Base-by-base conservation (phyloP, 192 early-diverging fungal genomes). In the Mortierella antarctica region DNA sequence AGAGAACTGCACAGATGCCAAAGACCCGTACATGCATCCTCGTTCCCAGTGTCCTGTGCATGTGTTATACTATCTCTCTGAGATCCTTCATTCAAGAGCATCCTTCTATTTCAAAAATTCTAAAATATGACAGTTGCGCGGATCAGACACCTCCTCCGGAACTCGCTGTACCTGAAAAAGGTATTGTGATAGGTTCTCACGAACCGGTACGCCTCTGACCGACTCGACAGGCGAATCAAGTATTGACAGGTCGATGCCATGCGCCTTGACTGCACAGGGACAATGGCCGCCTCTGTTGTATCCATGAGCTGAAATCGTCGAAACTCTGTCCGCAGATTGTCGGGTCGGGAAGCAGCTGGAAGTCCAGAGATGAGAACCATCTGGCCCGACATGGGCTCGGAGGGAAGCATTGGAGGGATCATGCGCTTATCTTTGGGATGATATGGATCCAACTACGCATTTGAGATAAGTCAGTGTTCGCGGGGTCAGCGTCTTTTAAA, bases 131-230 rank as follows among this genome's bases (percentile, higher is more conserved):
- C 49, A 15, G 65, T 72, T 0, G 70, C 61, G 11, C 77, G 57
- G 18, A 80, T 71, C 4, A 65, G 77, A 47, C 77, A 80, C 47
- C 77, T 46, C 57, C 51, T 71, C 31, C 77, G 52, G 47, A 68
- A 80, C 52, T 80, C 70, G 13, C 56, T 55, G 51, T n/a, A 68
- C 59, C 68, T 63, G 39, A 67, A 80, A 13, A 57, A 72, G 2
- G 77, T 67, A 40, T 80, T 80, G n/a, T 80, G 77, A 39, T 80
- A 80, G n/a, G 77, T 80, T 21, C 77, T 71, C 11, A 80, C 65
- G 52, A 80, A 80, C 18, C 77, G 77, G 51, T 53, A 80, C 5
- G 77, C 77, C 46, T 80, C 77, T 6, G 77, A 80, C 7, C 77
- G 77, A 57, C 70, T 72, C 8, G 77, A 80, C 5, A 80, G 49